Percentiles rank a stretch among this genome's conserved stretches.
phyloP scores from a whole-genome alignment of 306 rosid species.

The Dalbergia oliveri region DNA sequence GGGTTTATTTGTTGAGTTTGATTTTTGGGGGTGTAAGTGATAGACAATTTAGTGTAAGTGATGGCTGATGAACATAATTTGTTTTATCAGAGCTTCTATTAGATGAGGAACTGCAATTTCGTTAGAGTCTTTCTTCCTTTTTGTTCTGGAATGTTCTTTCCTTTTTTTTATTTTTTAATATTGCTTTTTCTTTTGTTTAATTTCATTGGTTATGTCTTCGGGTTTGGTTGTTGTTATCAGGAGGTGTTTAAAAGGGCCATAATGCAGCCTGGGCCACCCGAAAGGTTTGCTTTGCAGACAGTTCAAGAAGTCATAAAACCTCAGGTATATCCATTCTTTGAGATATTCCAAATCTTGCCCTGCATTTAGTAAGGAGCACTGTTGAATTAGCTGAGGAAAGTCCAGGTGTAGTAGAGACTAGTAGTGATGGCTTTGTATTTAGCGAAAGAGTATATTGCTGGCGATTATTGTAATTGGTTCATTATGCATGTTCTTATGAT shows the following conservation, averaged over 20 bases:
- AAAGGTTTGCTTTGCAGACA: conserved; percentile 82
- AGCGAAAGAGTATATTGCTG: background rate
- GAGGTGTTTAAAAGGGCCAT: conserved; percentile 83
- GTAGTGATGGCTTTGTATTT: background rate
- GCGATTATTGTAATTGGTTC: background rate
- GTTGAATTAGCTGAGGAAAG: background rate
- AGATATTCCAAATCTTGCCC: conserved; percentile 2
- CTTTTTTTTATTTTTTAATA: background rate
- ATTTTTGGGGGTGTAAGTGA: background rate
- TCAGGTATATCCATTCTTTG: conserved; percentile 59
- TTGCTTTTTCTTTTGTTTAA: background rate
- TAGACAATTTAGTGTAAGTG: background rate
- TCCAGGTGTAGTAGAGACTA: background rate
- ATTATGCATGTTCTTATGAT: conserved; percentile 6
- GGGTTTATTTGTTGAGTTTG: background rate
- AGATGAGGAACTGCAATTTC: conserved; percentile 14
- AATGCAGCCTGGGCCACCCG: conserved; percentile 84
- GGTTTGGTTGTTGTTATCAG: conserved; percentile 52
- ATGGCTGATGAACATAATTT: background rate
- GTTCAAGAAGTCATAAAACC: conserved; percentile 94
- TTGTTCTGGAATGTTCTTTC: background rate
- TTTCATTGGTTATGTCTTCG: conserved; percentile 36
- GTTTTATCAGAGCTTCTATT: conserved; percentile 3
- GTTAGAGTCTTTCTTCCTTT: background rate
- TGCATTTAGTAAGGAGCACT: background rate